Base-by-base conservation (phyloP, 73 alveolate genomes). In the Paramecium sexaurelia region DNA sequence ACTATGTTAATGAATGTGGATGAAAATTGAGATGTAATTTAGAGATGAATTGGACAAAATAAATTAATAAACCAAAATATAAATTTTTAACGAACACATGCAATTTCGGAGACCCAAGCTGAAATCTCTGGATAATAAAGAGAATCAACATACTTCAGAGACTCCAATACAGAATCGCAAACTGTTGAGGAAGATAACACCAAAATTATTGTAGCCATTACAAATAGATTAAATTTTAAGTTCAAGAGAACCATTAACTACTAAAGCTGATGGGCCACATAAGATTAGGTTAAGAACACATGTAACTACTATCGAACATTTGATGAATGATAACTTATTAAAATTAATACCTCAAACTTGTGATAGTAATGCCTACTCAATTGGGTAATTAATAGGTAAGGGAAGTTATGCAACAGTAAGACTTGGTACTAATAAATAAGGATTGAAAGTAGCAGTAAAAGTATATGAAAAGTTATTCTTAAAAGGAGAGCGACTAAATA, bases 361-460 rank as follows among this genome's bases (percentile, higher is more conserved):
- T 36, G 98, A 95, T 32, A 39, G 61, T 3, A 41, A 11, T 40
- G 96, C 96, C 8, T 96, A 95, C 92, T 92, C 91, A 41, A 92
- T 97, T 83, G 97, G 98, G 20, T 67, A 92, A 66, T 91, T 92
- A 41, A 92, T 97, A 37, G 99, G 99, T 3, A 86, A 94, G 89
- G 99, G 99, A 5, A 97, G 99, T 13, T 97, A 96, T 94, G 99
- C 99, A 2, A 92, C 93, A 40, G 99, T 97, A 29, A 95, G 95
- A 92, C 84, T 95, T 41, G 99, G 99, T 17, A 92, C 95, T 15
- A 95, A 96, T 78, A 96, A 95, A 75, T 93, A 92, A 20, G 93
- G 95, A 41, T 91, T 92, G 55, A 95, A 94, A 84, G 96, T 96
- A 69, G 99, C 99, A 9, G 92, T 97, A 83, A 97, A 97, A 88